Conservation (phyloP, 2,329 filamentous ascomycete species). For the Cercospora canescens region DNA sequence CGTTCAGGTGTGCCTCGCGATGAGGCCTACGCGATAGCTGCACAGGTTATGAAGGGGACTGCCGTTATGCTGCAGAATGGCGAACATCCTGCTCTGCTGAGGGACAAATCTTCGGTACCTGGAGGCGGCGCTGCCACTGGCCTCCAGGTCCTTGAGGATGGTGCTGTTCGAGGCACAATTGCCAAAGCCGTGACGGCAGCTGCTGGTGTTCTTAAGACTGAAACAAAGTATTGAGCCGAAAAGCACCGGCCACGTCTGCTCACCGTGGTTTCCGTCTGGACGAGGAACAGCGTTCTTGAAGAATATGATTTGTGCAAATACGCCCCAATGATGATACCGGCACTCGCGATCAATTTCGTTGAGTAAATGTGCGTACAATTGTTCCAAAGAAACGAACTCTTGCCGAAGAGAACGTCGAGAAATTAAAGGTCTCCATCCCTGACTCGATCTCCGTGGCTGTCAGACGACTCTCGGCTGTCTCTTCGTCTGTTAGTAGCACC, state of each 20-base stretch:
- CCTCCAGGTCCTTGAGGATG: conserved; percentile 72
- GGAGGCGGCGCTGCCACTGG: conserved; percentile 78
- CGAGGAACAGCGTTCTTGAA: background rate
- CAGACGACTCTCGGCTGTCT: background rate
- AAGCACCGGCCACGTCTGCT: background rate
- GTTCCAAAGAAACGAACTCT: background rate
- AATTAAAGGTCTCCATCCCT: background rate
- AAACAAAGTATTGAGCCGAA: background rate
- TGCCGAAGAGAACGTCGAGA: background rate
- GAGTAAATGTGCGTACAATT: background rate
- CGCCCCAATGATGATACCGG: background rate
- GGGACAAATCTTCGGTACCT: conserved; percentile 75
- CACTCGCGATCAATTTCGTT: background rate
- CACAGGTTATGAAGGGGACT: conserved; percentile 75
- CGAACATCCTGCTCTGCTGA: conserved; percentile 72
- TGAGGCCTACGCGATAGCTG: conserved; percentile 75
- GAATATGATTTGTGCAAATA: background rate
- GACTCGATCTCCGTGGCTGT: background rate
- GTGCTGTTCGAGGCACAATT: conserved; percentile 65
- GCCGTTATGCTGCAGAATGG: conserved; percentile 66
- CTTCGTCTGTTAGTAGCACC: background rate
- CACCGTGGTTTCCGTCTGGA: no score
- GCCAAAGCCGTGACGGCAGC: conserved; percentile 68
- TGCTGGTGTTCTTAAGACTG: background rate
- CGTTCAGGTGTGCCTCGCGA: conserved; percentile 74